Conservation (phyloP, 345 rosid genomes). For the Raphanus raphanistrum region DNA sequence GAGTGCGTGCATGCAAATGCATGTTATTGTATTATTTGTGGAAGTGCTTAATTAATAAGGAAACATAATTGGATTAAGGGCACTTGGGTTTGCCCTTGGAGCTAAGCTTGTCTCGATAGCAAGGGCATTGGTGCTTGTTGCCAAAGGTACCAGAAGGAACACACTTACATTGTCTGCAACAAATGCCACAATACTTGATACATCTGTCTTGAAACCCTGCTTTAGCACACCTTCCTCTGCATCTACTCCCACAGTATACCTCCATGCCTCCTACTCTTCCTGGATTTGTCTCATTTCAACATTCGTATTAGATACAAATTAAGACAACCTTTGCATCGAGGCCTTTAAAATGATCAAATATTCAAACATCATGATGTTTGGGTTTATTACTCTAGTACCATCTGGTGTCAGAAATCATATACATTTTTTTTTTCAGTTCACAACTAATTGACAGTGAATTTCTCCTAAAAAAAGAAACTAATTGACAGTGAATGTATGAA, state of each 20-base stretch:
- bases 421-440: no score
- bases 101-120: constrained; percentile 56
- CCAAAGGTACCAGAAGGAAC: constrained; percentile 76
- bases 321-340: background rate
- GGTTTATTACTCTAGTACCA: background rate
- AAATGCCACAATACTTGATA: constrained; percentile 66
- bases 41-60: background rate
- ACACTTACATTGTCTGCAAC: constrained; percentile 64
- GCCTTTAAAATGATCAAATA: background rate
- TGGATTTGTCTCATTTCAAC: background rate
- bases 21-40: background rate
- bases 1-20: constrained; percentile 12
- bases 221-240: constrained; percentile 54
- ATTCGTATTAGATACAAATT: background rate
- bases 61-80: constrained; percentile 42
- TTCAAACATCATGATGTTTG: background rate
- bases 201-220: constrained; percentile 56
- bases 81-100: constrained; percentile 62
- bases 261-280: constrained; percentile 21
- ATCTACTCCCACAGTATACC: constrained; percentile 43
- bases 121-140: constrained; percentile 63
- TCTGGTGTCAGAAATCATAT: background rate
- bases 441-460: no score
- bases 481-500: background rate
- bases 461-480: no score